phyloP scores from a whole-genome alignment of 1,139 yeast genomes.

The Blastobotrys capitulatus region DNA sequence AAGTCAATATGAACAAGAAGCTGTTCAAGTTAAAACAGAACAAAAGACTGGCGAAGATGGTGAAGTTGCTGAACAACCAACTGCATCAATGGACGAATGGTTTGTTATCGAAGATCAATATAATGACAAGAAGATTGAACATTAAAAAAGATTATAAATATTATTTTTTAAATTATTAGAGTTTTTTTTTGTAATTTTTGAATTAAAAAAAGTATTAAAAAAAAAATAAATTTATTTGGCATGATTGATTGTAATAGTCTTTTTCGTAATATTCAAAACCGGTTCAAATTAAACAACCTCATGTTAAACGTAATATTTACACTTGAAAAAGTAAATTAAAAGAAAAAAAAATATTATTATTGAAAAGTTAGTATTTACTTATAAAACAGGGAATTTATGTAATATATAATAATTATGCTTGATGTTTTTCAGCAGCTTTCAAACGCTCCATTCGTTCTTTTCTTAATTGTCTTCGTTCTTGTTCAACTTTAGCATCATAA shows the following conservation, averaged over 20 bases:
- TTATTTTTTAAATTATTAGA: not conserved
- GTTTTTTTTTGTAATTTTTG: not conserved
- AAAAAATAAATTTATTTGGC: too few species aligned
- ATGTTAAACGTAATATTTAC: too few species aligned
- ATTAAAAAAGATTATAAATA: slow-evolving; percentile 30
- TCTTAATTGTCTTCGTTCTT: slow-evolving; percentile 62
- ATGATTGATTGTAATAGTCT: too few species aligned
- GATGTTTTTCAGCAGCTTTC: slow-evolving; percentile 7
- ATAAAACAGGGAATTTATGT: not conserved
- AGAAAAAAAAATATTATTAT: too few species aligned
- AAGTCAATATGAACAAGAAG: slow-evolving; percentile 64
- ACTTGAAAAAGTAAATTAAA: too few species aligned
- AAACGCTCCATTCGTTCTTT: slow-evolving; percentile 37
- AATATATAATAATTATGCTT: not conserved
- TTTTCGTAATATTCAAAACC: too few species aligned
- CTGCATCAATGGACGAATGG: slow-evolving; percentile 38
- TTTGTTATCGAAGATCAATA: slow-evolving; percentile 54
- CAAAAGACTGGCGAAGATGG: slow-evolving; percentile 40
- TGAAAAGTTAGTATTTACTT: too few species aligned
- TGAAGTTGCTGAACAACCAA: slow-evolving; percentile 35
- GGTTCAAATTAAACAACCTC: too few species aligned
- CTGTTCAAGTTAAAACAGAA: slow-evolving; percentile 62
- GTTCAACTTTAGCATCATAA: slow-evolving; percentile 76
- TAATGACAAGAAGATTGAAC: slow-evolving; percentile 44
- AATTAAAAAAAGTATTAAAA: slow-evolving; percentile 2